Conservation (phyloP, 371 early-diverging fungal genomes). For the Batkoa obscura region DNA sequence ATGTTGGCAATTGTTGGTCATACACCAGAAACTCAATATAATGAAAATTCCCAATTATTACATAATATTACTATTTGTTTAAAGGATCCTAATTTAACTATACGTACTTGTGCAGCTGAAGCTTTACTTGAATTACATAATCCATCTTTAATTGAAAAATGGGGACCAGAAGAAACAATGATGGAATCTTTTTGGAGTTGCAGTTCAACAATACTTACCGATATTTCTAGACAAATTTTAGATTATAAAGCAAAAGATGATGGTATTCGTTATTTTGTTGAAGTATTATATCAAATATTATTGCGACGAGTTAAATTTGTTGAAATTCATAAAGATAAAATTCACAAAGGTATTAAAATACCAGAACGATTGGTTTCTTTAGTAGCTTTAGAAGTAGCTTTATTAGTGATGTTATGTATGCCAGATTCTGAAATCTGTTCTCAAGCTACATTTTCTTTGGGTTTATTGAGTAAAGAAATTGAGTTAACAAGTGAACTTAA, state of each 20-base stretch:
- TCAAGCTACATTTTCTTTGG: constrained; percentile 35
- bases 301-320: constrained; percentile 40
- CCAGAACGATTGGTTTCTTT: constrained; percentile 47
- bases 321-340: constrained; percentile 17
- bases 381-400: constrained; percentile 53
- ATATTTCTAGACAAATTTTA: constrained; percentile 24
- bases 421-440: constrained; percentile 51
- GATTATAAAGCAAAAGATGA: constrained; percentile 31
- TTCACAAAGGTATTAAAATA: constrained; percentile 27
- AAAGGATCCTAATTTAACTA: constrained; percentile 29
- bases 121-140: constrained; percentile 40
- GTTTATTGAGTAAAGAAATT: constrained; percentile 37
- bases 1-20: constrained; percentile 31
- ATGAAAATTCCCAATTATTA: constrained; percentile 41
- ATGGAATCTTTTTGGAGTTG: constrained; percentile 50
- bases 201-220: constrained; percentile 29
- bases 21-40: constrained; percentile 18
- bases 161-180: constrained; percentile 31
- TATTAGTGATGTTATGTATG: constrained; percentile 54
- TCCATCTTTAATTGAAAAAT: constrained; percentile 30
- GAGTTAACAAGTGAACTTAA: constrained; percentile 31
- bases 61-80: constrained; percentile 46
- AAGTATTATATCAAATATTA: constrained; percentile 35
- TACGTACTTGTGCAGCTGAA: constrained; percentile 49
- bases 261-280: constrained; percentile 25